phyloP scores from a whole-genome alignment of 1,284 basidiomycete species.

The Ceraceosorus bombacis region DNA sequence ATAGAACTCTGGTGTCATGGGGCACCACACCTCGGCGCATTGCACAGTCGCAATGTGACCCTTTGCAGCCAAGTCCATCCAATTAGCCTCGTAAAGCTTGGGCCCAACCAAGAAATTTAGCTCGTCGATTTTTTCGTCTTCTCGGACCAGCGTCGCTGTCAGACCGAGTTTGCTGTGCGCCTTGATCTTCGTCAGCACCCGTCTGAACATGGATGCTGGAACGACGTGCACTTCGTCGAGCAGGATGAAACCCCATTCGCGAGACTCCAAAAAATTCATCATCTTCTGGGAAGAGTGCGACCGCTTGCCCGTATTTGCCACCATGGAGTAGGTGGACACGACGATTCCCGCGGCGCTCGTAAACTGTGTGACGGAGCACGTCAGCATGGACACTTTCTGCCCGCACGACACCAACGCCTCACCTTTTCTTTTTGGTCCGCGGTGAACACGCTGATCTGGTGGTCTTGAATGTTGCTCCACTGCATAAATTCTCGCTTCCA shows the following conservation, averaged over 20 bases:
- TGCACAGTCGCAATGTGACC: slow-evolving; percentile 99
- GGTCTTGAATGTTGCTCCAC: slow-evolving; percentile 48
- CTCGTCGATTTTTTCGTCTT: slow-evolving; percentile 98
- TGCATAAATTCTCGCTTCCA: slow-evolving; percentile 47
- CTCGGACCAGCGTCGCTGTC: slow-evolving; percentile 79
- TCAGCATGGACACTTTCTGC: not conserved
- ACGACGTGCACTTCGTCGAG: slow-evolving; percentile 48
- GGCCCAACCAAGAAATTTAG: slow-evolving; percentile 98
- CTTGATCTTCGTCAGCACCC: slow-evolving; percentile 48
- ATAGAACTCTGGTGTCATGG: slow-evolving; percentile 99
- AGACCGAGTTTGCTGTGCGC: slow-evolving; percentile 46
- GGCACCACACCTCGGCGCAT: slow-evolving; percentile 95
- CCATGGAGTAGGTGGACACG: slow-evolving; percentile 48
- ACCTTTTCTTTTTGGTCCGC: slow-evolving; percentile 46
- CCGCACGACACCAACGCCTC: not conserved
- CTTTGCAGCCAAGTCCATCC: slow-evolving; percentile 99
- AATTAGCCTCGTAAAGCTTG: slow-evolving; percentile 98
- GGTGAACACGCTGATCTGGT: slow-evolving; percentile 47
- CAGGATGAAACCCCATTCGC: slow-evolving; percentile 48
- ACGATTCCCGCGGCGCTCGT: slow-evolving; percentile 46
- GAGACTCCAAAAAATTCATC: slow-evolving; percentile 48
- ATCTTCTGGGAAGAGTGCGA: slow-evolving; percentile 48
- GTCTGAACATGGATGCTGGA: slow-evolving; percentile 47
- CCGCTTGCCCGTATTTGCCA: slow-evolving; percentile 47
- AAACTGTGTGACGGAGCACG: slow-evolving; percentile 17